Evolutionary conservation across 805 yeast species (phyloP), one percentile per base, ranked within the genome.

Genomic region (Wickerhamiella sorbophila): DNA sequence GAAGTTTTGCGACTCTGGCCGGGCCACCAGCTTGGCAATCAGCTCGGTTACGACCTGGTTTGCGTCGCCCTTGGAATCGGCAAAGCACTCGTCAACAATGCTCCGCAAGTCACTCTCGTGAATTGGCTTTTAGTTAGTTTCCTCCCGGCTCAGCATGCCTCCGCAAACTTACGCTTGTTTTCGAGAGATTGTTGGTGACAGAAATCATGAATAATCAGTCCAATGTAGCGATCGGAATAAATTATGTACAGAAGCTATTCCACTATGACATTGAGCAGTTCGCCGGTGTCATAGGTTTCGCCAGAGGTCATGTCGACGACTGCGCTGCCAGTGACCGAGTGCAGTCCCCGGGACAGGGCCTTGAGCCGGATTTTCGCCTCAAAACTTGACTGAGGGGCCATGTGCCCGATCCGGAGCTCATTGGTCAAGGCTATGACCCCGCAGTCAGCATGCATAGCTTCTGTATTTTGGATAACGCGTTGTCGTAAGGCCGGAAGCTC

Each of bases 221-320:
- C 8, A 15, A 18, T 34, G n/a, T 31, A 6, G 9, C 36, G 14
- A 16, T 6, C 6, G 22, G 19, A 12, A 19, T 15, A 16, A 33
- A 16, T 10, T 8, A 33, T 5, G 6, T 8, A 10, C 16, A 12
- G 4, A 16, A 4, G 27, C 16, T 24, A 36, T 9, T 31, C 34
- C 15, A 81, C 84, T 43, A 76, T 68, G 1, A 82, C 80, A 51
- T 80, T 86, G 31, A 82, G 63, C 41, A 81, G 60, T 44, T 73
- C 70, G 1, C 85, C 86, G 54, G 82, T 77, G 46, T 76, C 86
- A 47, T 76, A 67, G 1, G 74, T 70, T 43, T 80, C 87, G 3
- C 87, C 84, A 16, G 75, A 68, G 31, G 56, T 52, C 9, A 74
- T 62, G 52, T 82, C 93, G 37, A 76, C 67, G 12, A 83, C 64